Evolutionary conservation across 202 grass and related monocot species (phyloP), one percentile per base, ranked within the genome.

Genomic region (Carex sylvatica): DNA sequence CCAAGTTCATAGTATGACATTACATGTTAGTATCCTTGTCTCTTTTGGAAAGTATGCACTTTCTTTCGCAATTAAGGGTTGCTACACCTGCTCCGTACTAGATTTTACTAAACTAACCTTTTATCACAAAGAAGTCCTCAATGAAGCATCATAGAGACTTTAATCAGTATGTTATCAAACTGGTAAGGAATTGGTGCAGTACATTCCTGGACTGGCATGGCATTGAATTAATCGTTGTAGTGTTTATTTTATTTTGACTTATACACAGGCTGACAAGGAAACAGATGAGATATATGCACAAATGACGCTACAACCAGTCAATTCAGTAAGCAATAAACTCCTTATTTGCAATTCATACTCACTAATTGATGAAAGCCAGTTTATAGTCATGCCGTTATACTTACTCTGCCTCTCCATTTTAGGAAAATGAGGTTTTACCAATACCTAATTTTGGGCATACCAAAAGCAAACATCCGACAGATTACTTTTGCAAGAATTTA

Each of bases 401-500:
- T 69, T 13, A 65, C 19, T 51, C 44, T 67, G 23, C 24, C 9
- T 67, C 16, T 47, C 52, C 22, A 74, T 84, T 95, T 75, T 60
- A 99, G 96, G 93, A 99, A 82, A 99, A 26, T 33, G 96, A 93
- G 28, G 88, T 99, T 55, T 93, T 99, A 76, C 91, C 93, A 36
- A 85, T 99, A 85, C 96, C 93, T 47, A 80, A 91, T 77, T 90
- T 92, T 22, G 96, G 91, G 22, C 89, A 92, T 20, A 86, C 85
- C 33, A 93, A 92, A 84, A 92, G 93, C 88, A 96, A 96, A 75
- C 91, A 99, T 2, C 93, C 96, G 1, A 85, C 93, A 2, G 96
- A 96, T 31, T 99, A 95, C 54, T 99, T 99, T 82, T 96, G 96
- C 88, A 99, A 99, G 85, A 99, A 92, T 82, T 70, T 99, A 52